phyloP scores from a whole-genome alignment of 2,329 filamentous ascomycete genomes.

The Arthroderma uncinatum region DNA sequence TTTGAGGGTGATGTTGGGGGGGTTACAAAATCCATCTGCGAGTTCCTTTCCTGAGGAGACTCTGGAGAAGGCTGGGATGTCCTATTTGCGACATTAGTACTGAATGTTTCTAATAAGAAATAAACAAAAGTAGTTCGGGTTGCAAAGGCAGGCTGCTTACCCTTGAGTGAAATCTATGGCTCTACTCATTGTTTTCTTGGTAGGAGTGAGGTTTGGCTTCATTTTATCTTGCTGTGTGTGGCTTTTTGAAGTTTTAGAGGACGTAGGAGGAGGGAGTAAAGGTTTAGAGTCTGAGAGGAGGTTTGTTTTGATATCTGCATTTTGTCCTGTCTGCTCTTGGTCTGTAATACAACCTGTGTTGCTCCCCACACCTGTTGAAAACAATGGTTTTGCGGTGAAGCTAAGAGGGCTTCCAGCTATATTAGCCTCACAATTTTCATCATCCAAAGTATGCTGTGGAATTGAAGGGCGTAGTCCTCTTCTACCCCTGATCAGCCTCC shows the following conservation, averaged over 20 bases:
- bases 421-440: background rate
- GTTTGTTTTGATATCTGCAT: background rate
- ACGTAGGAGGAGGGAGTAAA: background rate
- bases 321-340: background rate
- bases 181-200: background rate
- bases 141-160: background rate
- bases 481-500: conserved; percentile 28
- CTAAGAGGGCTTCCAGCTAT: background rate
- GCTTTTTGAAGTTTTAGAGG: background rate
- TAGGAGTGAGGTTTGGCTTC: background rate
- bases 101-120: background rate
- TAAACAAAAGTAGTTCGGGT: background rate
- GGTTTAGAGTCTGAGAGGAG: background rate
- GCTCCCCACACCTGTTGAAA: background rate
- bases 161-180: background rate
- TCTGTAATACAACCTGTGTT: background rate
- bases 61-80: background rate
- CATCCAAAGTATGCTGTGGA: background rate
- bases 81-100: background rate
- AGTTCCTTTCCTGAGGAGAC: background rate
- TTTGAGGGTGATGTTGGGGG: conserved; percentile 37
- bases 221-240: background rate
- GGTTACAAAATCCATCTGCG: conserved; percentile 21
- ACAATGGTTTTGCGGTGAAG: background rate
- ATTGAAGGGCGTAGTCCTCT: conserved; percentile 4